These are phyloP conservation scores for Penicillium sp. DNA, from an alignment of 2,329 filamentous ascomycete genomes.

Conservation along the genomic window DNA sequence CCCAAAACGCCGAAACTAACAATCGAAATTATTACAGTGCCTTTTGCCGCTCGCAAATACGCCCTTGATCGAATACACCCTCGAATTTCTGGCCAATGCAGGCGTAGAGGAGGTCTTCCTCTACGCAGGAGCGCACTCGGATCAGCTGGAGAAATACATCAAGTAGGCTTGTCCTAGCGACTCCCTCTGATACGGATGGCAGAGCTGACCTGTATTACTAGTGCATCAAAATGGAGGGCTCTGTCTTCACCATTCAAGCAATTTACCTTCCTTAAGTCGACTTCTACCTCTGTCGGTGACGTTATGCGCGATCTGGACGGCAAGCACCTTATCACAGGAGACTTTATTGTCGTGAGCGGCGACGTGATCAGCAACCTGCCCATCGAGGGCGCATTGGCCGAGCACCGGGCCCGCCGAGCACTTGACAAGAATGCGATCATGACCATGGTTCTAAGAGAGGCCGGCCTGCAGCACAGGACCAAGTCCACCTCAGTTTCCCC, in stretches of 20 bases:
- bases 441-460: conserved; percentile 87
- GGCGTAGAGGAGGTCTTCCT: conserved; percentile 93
- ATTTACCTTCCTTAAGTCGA: conserved; percentile 81
- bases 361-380: conserved; percentile 88
- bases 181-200: background rate
- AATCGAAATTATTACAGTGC: conserved; percentile 59
- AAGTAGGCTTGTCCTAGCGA: conserved; percentile 42
- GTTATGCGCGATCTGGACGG: conserved; percentile 91
- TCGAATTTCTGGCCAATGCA: conserved; percentile 92
- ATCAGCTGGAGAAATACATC: conserved; percentile 84
- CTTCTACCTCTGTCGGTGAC: conserved; percentile 84
- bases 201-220: conserved; percentile 26
- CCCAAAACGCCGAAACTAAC: background rate
- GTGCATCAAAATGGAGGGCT: conserved; percentile 69
- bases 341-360: conserved; percentile 90
- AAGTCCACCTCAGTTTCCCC: conserved; percentile 73
- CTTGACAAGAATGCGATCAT: conserved; percentile 94
- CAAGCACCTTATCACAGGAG: conserved; percentile 77
- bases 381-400: conserved; percentile 73
- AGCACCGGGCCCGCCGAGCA: conserved; percentile 75
- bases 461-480: conserved; percentile 70
- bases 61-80: conserved; percentile 93
- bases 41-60: conserved; percentile 90
- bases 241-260: conserved; percentile 76
- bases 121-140: conserved; percentile 83